Conservation (phyloP, 208 protist species). For the Crithidia sp. region DNA sequence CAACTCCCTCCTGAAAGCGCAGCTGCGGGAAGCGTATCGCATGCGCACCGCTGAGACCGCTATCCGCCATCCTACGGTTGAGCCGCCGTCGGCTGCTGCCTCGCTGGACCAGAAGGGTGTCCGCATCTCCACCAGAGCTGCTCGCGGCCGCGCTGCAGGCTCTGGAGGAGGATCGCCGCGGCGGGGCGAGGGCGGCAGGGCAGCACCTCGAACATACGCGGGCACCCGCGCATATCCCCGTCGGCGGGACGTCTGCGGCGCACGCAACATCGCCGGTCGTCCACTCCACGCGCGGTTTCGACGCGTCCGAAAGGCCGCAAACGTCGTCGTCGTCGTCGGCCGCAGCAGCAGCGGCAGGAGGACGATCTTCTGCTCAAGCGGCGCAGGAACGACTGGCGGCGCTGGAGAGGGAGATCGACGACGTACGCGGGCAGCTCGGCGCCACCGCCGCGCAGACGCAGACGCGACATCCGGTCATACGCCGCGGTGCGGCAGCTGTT, state of each 20-base stretch:
- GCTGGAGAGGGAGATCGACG: conserved; percentile 71
- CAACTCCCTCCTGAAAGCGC: conserved; percentile 87
- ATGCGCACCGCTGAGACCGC: conserved; percentile 29
- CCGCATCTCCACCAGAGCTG: conserved; percentile 28
- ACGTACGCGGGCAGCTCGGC: conserved; percentile 63
- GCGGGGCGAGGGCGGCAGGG: background rate
- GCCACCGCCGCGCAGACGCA: conserved; percentile 19
- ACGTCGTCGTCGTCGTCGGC: background rate
- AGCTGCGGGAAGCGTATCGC: conserved; percentile 82
- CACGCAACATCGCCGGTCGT: conserved; percentile 14
- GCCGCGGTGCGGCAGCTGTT: conserved; percentile 54
- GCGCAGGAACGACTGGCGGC: conserved; percentile 32
- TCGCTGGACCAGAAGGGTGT: background rate
- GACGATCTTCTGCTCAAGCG: conserved; percentile 7
- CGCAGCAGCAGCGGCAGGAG: background rate
- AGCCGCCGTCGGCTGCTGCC: background rate
- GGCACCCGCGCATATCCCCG: background rate
- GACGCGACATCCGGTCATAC: conserved; percentile 39
- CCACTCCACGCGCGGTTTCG: conserved; percentile 19
- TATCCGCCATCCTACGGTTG: background rate
- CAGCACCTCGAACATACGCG: background rate
- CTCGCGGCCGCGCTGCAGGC: conserved; percentile 28
- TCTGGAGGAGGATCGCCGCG: conserved; percentile 13
- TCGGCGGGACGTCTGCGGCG: background rate
- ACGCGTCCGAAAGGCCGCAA: background rate